A percentile compares a stretch with the other conserved stretches of the same genome.
phyloP scores from a whole-genome alignment of 2,329 filamentous ascomycete species.

The Pleoardoris graminearum region DNA sequence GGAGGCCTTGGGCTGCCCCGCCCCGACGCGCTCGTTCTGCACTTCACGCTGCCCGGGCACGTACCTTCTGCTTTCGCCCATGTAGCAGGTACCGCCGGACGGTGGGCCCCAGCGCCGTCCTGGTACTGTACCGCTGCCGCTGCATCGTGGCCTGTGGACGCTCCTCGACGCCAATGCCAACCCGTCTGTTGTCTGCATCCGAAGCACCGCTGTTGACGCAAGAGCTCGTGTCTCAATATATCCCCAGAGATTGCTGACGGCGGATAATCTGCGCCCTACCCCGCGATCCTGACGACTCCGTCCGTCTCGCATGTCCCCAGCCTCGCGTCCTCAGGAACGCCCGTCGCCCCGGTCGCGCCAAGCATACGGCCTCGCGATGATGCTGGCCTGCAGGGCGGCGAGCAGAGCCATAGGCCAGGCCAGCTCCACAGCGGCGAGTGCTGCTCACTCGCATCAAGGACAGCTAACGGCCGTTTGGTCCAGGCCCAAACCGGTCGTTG shows the following conservation, averaged over 20 bases:
- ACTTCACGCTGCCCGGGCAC: not conserved
- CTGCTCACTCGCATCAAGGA: slow-evolving; percentile 37
- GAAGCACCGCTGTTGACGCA: too few relatives aligned
- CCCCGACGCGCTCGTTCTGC: not conserved
- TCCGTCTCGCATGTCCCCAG: not conserved
- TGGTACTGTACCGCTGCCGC: slow-evolving; percentile 14
- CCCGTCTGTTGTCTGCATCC: slow-evolving; percentile 3
- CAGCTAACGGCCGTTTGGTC: slow-evolving; percentile 44
- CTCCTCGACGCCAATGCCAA: slow-evolving; percentile 29
- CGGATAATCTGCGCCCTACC: slow-evolving; percentile 22
- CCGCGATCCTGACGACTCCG: not conserved
- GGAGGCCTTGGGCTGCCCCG: not conserved
- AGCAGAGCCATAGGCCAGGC: slow-evolving; percentile 22
- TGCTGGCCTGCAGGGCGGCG: slow-evolving; percentile 15
- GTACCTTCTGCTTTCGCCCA: not conserved
- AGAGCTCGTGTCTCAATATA: too few relatives aligned
- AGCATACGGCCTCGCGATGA: slow-evolving; percentile 22
- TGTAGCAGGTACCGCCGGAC: not conserved
- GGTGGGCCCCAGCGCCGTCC: too few relatives aligned
- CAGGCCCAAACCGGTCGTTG: slow-evolving; percentile 36
- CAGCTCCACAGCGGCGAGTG: slow-evolving; percentile 37
- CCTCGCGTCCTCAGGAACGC: slow-evolving; percentile 23
- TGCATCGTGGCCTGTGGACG: slow-evolving; percentile 16
- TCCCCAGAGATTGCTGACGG: slow-evolving; percentile 26
- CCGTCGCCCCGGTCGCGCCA: slow-evolving; percentile 29